phyloP scores from a whole-genome alignment of 2,329 filamentous ascomycete genomes.

The Fusarium albidum region DNA sequence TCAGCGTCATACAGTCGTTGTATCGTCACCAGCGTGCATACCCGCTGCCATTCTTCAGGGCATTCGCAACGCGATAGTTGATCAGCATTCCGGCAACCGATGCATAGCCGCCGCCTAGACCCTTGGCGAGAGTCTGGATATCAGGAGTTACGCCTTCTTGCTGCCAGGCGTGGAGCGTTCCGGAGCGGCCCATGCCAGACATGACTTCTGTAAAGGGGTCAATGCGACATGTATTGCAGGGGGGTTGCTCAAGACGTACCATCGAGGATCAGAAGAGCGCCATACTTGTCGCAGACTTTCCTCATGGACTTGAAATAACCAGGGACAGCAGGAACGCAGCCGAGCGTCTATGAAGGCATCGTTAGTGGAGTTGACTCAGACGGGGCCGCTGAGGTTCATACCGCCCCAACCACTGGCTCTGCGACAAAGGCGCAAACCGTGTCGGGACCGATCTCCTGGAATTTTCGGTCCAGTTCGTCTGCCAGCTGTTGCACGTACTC shows the following conservation, averaged over 20 bases:
- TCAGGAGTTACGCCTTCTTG: conserved; percentile 31
- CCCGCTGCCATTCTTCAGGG: no score
- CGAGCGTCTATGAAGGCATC: conserved; percentile 53
- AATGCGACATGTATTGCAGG: no score
- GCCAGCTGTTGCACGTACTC: conserved; percentile 19
- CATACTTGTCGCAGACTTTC: conserved; percentile 72
- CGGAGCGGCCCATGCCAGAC: conserved; percentile 35
- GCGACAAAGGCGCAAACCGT: conserved; percentile 21
- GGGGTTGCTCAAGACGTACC: no score
- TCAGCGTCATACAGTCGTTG: no score
- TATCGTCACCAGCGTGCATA: no score
- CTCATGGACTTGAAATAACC: conserved; percentile 76
- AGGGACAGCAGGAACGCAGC: conserved; percentile 69
- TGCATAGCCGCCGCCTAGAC: conserved; percentile 28
- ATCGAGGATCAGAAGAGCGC: conserved; percentile 75
- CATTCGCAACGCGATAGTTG: no score
- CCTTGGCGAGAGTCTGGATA: conserved; percentile 30
- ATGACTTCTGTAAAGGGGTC: no score
- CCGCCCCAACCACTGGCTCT: conserved; percentile 20
- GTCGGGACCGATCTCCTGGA: conserved; percentile 13
- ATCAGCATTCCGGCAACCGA: no score
- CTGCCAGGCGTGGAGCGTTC: conserved; percentile 35
- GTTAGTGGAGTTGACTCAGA: no score
- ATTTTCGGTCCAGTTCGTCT: conserved; percentile 10
- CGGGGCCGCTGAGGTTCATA: not conserved